Evolutionary conservation across 345 rosid genomes (phyloP).

Genomic region (Gossypium bickii): DNA sequence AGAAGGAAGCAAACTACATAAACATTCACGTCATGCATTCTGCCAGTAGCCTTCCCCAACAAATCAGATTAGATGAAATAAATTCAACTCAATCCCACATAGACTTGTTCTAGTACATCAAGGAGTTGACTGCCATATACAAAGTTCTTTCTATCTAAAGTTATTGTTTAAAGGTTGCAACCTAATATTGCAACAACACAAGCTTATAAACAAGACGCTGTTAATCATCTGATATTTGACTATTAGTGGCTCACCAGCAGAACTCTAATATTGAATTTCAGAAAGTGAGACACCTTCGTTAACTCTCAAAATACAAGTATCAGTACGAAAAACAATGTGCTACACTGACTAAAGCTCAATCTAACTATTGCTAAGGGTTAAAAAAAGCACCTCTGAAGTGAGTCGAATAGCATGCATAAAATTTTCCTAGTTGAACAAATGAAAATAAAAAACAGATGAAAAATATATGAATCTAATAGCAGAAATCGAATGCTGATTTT

Average conservation of each 20-base stretch:
- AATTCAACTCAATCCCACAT: background rate
- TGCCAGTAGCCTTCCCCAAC: background rate
- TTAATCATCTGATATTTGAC: too few species aligned
- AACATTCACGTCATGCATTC: background rate
- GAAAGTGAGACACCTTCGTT: background rate
- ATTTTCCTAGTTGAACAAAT: background rate
- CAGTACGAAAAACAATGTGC: background rate
- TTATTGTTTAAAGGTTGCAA: background rate
- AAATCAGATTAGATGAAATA: conserved; percentile 5
- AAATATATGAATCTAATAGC: background rate
- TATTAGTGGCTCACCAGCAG: background rate
- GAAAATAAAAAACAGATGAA: background rate
- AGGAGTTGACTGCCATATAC: background rate
- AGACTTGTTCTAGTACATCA: background rate
- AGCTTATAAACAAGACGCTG: conserved; percentile 2
- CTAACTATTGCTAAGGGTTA: background rate
- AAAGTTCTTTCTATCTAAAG: background rate
- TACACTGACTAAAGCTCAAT: background rate
- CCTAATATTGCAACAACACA: background rate
- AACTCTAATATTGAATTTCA: background rate
- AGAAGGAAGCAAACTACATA: background rate
- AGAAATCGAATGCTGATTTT: background rate
- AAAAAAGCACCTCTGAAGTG: background rate
- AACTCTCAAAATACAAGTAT: background rate
- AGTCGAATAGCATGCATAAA: background rate